These are phyloP conservation scores for Sclerotinia glacialis DNA, from an alignment of 2,329 filamentous ascomycete species.

Conservation along the genomic window DNA sequence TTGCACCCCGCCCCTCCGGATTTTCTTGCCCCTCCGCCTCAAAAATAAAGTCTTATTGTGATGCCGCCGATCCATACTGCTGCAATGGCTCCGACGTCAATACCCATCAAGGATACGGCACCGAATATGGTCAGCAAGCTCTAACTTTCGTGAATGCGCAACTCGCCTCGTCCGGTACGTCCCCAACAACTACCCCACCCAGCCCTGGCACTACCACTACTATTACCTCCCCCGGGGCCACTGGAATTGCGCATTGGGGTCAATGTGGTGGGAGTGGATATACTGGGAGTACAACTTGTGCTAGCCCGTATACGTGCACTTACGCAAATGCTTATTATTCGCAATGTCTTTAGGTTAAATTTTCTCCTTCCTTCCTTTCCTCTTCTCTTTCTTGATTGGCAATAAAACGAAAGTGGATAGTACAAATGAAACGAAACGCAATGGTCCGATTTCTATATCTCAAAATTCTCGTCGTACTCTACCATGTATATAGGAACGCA, in stretches of 20 bases:
- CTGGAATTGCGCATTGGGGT: constrained; percentile 11
- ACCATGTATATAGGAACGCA: not conserved
- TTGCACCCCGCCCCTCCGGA: constrained; percentile 53
- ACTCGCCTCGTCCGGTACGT: constrained; percentile 35
- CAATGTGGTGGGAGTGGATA: constrained; percentile 28
- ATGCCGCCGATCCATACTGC: constrained; percentile 59
- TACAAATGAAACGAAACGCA: not conserved
- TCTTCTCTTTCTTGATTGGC: not conserved
- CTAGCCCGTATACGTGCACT: constrained; percentile 24
- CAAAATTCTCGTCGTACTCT: not conserved
- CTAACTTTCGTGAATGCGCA: constrained; percentile 56
- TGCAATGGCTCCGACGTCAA: constrained; percentile 55
- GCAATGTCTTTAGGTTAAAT: constrained; percentile 27
- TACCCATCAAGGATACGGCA: constrained; percentile 57
- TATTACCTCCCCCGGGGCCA: not conserved
- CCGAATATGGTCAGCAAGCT: constrained; percentile 55
- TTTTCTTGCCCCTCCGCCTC: constrained; percentile 52
- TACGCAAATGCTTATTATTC: constrained; percentile 27
- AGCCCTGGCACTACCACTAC: constrained; percentile 11
- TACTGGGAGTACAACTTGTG: constrained; percentile 26
- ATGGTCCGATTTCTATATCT: not conserved
- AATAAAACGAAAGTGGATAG: not conserved
- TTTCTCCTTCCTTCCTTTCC: constrained; percentile 1
- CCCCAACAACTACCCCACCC: constrained; percentile 17
- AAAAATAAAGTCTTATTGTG: constrained; percentile 60